phyloP scores from a whole-genome alignment of 2,329 filamentous ascomycete species.

The Grosmannia serpens region DNA sequence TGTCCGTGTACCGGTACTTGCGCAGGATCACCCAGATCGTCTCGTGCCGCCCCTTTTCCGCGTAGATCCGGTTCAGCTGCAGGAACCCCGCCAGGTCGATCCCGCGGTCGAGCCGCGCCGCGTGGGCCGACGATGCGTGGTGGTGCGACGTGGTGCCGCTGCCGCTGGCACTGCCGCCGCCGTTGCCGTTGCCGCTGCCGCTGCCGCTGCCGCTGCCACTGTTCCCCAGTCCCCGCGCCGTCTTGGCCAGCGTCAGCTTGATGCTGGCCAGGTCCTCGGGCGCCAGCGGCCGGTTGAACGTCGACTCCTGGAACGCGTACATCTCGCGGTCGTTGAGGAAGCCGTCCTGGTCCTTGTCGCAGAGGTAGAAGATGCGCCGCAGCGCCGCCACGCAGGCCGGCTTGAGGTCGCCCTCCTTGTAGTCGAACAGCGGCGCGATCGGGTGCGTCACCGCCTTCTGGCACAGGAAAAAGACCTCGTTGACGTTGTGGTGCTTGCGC shows the following conservation, averaged over 20 bases:
- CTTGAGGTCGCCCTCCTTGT: constrained; percentile 82
- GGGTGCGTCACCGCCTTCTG: constrained; percentile 97
- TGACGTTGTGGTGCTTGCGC: constrained; percentile 83
- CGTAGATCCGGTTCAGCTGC: constrained; percentile 88
- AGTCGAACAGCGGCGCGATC: constrained; percentile 91
- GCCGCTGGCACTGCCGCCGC: too few relatives aligned
- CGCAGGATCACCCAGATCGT: constrained; percentile 96
- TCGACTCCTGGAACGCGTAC: constrained; percentile 78
- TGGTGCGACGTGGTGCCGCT: too few relatives aligned
- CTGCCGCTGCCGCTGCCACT: too few relatives aligned
- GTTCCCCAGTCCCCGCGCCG: constrained; percentile 30
- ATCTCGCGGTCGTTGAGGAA: constrained; percentile 83
- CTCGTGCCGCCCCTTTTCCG: constrained; percentile 93
- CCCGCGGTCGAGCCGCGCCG: constrained; percentile 48
- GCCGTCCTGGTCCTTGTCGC: constrained; percentile 92
- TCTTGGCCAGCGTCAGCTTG: constrained; percentile 71
- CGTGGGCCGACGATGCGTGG: too few relatives aligned
- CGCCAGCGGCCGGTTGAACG: constrained; percentile 79
- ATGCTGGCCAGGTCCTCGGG: constrained; percentile 80
- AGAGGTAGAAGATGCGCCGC: constrained; percentile 86
- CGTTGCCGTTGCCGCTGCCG: not conserved
- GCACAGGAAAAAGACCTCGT: constrained; percentile 94
- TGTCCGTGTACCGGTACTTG: constrained; percentile 94
- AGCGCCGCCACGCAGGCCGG: constrained; percentile 79
- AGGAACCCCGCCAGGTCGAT: constrained; percentile 78